Evolutionary conservation across 805 yeast genomes (phyloP).

Genomic region (Priceomyces haplophilus): DNA sequence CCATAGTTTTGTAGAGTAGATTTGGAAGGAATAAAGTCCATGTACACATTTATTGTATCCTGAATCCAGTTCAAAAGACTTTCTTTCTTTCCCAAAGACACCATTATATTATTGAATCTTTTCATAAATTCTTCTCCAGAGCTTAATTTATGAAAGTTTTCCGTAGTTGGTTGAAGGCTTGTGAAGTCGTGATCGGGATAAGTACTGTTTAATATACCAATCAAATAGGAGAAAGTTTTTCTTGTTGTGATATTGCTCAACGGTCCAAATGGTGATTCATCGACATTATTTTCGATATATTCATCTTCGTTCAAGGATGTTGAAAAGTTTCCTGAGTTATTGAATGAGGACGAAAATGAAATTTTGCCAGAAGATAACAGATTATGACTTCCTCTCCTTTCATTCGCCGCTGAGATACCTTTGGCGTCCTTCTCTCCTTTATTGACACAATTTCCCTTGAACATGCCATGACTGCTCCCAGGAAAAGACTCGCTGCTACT

Average conservation of each 20-base stretch:
- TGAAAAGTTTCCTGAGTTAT: constrained; percentile 12
- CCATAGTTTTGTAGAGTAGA: constrained; percentile 20
- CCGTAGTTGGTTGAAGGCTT: constrained; percentile 76
- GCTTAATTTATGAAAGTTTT: constrained; percentile 38
- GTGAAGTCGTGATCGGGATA: constrained; percentile 97
- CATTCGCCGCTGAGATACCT: background rate
- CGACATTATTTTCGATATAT: constrained; percentile 23
- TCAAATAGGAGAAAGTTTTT: constrained; percentile 84
- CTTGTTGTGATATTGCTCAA: constrained; percentile 80
- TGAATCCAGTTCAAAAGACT: constrained; percentile 65
- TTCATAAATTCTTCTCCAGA: constrained; percentile 49
- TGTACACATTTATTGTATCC: constrained; percentile 82
- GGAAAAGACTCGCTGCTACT: constrained; percentile 40
- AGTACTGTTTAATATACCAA: constrained; percentile 85
- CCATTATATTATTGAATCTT: constrained; percentile 73
- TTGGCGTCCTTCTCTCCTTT: constrained; percentile 26
- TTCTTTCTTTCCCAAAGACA: constrained; percentile 44
- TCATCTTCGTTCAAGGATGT: constrained; percentile 20
- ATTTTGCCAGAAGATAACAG: constrained; percentile 23
- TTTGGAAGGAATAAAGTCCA: constrained; percentile 53
- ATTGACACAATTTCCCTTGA: constrained; percentile 23
- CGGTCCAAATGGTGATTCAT: constrained; percentile 85
- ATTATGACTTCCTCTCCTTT: constrained; percentile 16
- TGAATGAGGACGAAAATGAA: constrained; percentile 10
- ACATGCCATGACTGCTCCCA: constrained; percentile 7